Percentiles rank a stretch among this genome's conserved stretches.
These are phyloP conservation scores for Colletotrichum navitas DNA, from an alignment of 2,329 filamentous ascomycete species.

Conservation along the genomic window DNA sequence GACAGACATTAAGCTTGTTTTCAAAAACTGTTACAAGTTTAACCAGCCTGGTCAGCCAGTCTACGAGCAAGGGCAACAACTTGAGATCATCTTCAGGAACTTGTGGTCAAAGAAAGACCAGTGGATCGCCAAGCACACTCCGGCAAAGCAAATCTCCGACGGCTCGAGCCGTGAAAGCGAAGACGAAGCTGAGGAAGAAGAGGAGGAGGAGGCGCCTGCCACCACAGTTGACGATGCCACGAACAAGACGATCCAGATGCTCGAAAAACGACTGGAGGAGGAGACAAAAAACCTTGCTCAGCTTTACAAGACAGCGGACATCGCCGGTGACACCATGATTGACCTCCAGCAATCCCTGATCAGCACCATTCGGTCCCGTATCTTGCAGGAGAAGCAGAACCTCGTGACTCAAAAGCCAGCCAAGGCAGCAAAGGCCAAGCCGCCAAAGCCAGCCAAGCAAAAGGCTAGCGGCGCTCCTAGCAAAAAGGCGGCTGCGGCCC, in stretches of 20 bases:
- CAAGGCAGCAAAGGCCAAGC: constrained; percentile 69
- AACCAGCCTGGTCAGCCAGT: constrained; percentile 82
- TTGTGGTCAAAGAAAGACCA: constrained; percentile 84
- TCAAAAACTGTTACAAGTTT: constrained; percentile 92
- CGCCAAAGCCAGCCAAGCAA: constrained; percentile 66
- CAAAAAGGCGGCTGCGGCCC: constrained; percentile 58
- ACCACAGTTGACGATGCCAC: constrained; percentile 60
- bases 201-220: constrained; percentile 73
- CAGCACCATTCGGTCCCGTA: constrained; percentile 75
- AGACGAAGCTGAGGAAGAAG: constrained; percentile 80
- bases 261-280: constrained; percentile 65
- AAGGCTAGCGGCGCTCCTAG: constrained; percentile 50
- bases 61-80: constrained; percentile 75
- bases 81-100: constrained; percentile 80
- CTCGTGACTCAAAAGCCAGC: constrained; percentile 67
- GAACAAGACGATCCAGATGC: constrained; percentile 60
- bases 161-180: constrained; percentile 75
- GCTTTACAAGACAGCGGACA: constrained; percentile 62
- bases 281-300: constrained; percentile 71
- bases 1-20: constrained; percentile 83
- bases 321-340: constrained; percentile 65
- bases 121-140: constrained; percentile 83
- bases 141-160: constrained; percentile 63
- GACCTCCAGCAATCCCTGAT: constrained; percentile 73
- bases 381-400: constrained; percentile 78